phyloP scores from a whole-genome alignment of 2,329 filamentous ascomycete species.

The Acrodontium crateriforme region DNA sequence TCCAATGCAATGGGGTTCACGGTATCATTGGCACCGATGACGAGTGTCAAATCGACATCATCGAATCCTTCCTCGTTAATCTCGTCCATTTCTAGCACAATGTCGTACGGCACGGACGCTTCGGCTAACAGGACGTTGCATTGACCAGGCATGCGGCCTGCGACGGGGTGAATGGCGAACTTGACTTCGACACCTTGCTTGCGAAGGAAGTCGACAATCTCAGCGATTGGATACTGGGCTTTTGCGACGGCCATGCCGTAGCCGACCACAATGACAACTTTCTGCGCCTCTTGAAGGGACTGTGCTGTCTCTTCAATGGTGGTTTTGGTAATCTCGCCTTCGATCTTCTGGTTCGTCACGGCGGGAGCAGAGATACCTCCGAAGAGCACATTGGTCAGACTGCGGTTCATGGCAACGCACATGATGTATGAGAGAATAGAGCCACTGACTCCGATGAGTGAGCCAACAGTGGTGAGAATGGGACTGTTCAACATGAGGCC shows the following conservation, averaged over 20 bases:
- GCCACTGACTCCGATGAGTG: slow-evolving; percentile 75
- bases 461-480: slow-evolving; percentile 70
- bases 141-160: slow-evolving; percentile 83
- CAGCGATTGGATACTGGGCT: slow-evolving; percentile 78
- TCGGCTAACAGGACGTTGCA: slow-evolving; percentile 85
- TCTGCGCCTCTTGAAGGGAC: slow-evolving; percentile 60
- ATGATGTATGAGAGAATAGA: slow-evolving; percentile 79
- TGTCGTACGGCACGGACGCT: slow-evolving; percentile 78
- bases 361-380: slow-evolving; percentile 59
- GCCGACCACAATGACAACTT: slow-evolving; percentile 77
- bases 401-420: slow-evolving; percentile 86
- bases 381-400: slow-evolving; percentile 77
- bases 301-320: slow-evolving; percentile 71
- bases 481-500: slow-evolving; percentile 86
- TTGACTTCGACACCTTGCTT: slow-evolving; percentile 65
- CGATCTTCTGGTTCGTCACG: slow-evolving; percentile 56
- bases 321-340: slow-evolving; percentile 66
- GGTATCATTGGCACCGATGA: slow-evolving; percentile 86
- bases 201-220: slow-evolving; percentile 64
- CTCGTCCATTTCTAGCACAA: slow-evolving; percentile 90
- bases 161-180: slow-evolving; percentile 71
- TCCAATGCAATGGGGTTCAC: slow-evolving; percentile 84
- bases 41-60: slow-evolving; percentile 73
- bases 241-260: slow-evolving; percentile 94
- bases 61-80: slow-evolving; percentile 76